Evolutionary conservation across 805 yeast species (phyloP), one percentile per base, ranked within the genome.

Genomic region (Zygosaccharomyces rouxii): DNA sequence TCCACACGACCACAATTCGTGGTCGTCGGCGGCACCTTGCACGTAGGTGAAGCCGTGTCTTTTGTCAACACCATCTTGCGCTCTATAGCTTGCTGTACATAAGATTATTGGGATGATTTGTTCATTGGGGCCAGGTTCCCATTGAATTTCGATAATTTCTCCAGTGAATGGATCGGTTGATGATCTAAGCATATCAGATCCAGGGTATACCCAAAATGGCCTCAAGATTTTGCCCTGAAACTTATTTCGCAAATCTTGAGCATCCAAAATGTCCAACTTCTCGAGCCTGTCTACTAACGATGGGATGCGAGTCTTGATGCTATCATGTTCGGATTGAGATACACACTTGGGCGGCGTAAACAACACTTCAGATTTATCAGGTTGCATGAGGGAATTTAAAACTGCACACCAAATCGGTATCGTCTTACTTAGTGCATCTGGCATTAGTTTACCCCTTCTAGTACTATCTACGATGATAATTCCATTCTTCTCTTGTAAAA

Each of bases 1-100:
- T 0, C 73, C 69, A 4, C 76, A 71, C 0, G 84, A 77, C 97
- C 97, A 89, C 9, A 83, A 70, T 58, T 89, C 97, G 62, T 89
- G 96, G 58, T 90, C 97, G 64, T 89, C 97, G 0, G 94, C 97
- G 0, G 96, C 94, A 1, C 97, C 97, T 65, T 89, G 97, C 1
- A 89, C 86, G 60, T 89, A 89, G 0, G 74, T 66, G 54, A 68
- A 83, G 0, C 81, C 83, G 7, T 63, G 50, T 42, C 74, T 56
- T 42, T 68, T 68, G 44, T 70, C 74, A 5, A 69, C 67, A 6
- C 86, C 88, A 62, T 82, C 87, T 54, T 79, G 83, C 16, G 75
- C 78, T 60, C 71, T 73, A 48, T 73, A 71, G 38, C 90, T 84
- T 0, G 86, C 84, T 0, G 89, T 83, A 44, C 87, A 73, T 43